Evolutionary conservation across 2,329 filamentous ascomycete species (phyloP).

Genomic region (Fusarium sp.): DNA sequence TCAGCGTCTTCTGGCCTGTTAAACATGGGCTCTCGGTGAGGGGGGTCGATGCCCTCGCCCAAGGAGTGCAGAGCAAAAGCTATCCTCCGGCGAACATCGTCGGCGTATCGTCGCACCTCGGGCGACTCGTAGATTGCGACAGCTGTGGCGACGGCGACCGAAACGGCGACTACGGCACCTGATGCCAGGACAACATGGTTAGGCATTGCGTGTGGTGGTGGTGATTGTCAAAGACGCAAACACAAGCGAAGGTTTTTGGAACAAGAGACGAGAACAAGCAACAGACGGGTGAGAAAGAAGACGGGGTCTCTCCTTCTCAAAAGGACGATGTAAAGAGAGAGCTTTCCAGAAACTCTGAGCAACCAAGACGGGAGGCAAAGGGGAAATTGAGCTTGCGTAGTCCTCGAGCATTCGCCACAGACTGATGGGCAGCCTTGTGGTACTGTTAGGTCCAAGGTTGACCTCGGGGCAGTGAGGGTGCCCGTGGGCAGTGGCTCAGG

Average conservation of each 20-base stretch:
- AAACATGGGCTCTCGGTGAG: slow-evolving; percentile 65
- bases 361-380: slow-evolving; percentile 27
- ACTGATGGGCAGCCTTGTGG: slow-evolving; percentile 12
- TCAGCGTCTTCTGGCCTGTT: slow-evolving; percentile 76
- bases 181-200: slow-evolving; percentile 66
- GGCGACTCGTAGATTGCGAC: slow-evolving; percentile 74
- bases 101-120: slow-evolving; percentile 71
- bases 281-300: slow-evolving; percentile 1
- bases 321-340: neutral
- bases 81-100: slow-evolving; percentile 71
- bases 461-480: slow-evolving; percentile 2
- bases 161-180: slow-evolving; percentile 69
- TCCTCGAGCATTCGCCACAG: slow-evolving; percentile 36
- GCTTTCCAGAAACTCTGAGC: slow-evolving; percentile 16
- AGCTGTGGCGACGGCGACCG: slow-evolving; percentile 68
- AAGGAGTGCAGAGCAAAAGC: slow-evolving; percentile 70
- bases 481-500: slow-evolving; percentile 36
- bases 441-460: neutral
- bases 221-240: slow-evolving; percentile 7
- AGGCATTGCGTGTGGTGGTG: slow-evolving; percentile 58
- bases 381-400: slow-evolving; percentile 39
- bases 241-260: slow-evolving; percentile 15
- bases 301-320: neutral
- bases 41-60: slow-evolving; percentile 67
- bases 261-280: slow-evolving; percentile 6